Evolutionary conservation across 176 grass and related monocot genomes (phyloP), one percentile per base, ranked within the genome.

Genomic region (Rhynchospora tenuis): DNA sequence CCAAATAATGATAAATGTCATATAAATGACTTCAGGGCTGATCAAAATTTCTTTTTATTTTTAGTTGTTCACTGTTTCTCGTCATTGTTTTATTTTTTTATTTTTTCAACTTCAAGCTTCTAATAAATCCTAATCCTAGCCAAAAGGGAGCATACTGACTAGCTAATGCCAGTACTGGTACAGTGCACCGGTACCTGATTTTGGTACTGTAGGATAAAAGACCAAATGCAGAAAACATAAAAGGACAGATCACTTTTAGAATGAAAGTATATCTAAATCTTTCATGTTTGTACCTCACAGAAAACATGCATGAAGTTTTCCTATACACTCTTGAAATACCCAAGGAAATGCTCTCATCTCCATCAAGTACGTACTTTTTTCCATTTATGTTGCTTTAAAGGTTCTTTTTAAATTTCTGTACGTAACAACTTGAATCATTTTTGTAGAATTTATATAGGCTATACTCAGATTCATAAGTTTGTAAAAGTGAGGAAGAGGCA

Each of bases 151-250:
- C 13, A 19, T 44, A 70, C 66, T 10, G 16, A 0, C 28, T 54
- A 26, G 14, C 23, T 28, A 75, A 73, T 54, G 17, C 47, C 22
- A 16, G 72, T 54, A n/a, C n/a, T n/a, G n/a, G n/a, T n/a, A n/a
- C n/a, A n/a, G n/a, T n/a, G n/a, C n/a, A n/a, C n/a, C n/a, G n/a
- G n/a, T n/a, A 98, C 95, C 92, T 90, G 92, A 95, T 78, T 98
- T 98, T 90, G 95, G 92, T 84, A 98, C 16, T 56, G 87, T 84
- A 52, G 92, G 95, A 85, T 95, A n/a, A 90, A 86, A 98, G 92
- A 59, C 95, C 95, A 88, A 98, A 90, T 74, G 91, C 77, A 24
- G 91, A 52, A 78, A 91, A 92, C 90, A 98, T 86, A 85, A 91
- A 95, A 27, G 9, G 47, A 26, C 72, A 83, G 54, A 24, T 71